Evolutionary conservation across 176 grass and related monocot genomes (phyloP), one percentile per base, ranked within the genome.

Genomic region (Zizania latifolia): DNA sequence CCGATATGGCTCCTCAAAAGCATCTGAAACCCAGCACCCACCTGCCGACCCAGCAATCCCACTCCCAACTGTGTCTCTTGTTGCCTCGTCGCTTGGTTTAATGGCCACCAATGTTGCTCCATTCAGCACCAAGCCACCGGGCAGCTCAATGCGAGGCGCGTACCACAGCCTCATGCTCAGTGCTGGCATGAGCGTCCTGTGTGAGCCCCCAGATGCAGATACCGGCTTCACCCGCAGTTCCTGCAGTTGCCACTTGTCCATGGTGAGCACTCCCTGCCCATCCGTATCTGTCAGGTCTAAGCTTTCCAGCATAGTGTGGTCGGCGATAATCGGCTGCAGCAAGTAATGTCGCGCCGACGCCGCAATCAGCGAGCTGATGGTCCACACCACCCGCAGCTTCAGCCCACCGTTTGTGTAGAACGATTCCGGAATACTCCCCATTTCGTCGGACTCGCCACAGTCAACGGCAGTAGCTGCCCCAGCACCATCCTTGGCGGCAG

Each of bases 111-210:
- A 76, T 2, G 95, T 98, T 0, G 95, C 95, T 14, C 95, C 95
- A 68, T 98, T 89, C 55, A 98, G 65, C 46, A 87, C 80, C 62
- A 83, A 58, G 6, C 88, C 91, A 14, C 84, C 89, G 4, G 86
- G 91, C 55, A 98, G 69, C 58, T 94, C 89, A 75, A 98, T 81
- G 63, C 62, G 70, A 2, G 83, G 83, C 0, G 86, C 91, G 0
- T 94, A 98, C 95, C 95, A 98, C 32, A 98, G 76, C 44, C 87
- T 73, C 79, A 98, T 93, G 70, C 89, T 94, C 33, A 98, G 89
- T 7, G 89, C 95, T 0, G 95, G 95, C 80, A 98, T 84, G 54
- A 94, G 82, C 10, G 95, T 98, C 41, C 95, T 58, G 63, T 92
- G 86, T 0, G 91, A 90, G 37, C 59, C 85, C 31, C 53, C 87